Base-by-base conservation (phyloP, 2,329 filamentous ascomycete species). In the Monilinia aucupariae region DNA sequence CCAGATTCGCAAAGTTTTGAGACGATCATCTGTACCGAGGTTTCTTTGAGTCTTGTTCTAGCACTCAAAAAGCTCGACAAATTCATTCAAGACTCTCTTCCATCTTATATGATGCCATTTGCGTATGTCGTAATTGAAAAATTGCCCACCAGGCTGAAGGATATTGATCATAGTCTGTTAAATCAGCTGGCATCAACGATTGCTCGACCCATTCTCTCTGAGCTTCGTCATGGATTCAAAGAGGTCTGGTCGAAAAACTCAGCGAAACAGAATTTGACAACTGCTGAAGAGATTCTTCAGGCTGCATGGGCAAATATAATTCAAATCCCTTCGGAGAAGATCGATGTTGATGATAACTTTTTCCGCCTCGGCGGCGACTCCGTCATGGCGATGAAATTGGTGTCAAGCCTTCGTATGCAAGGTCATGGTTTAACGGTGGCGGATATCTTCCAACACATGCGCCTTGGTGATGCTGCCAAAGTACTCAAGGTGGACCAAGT, bases 81-180 rank as follows among this genome's bases (percentile, higher is more conserved):
- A 61, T 75, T 68, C 37, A 73, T 79, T 25, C 74, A 76, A 55
- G 70, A 73, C 37, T 76, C 79, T 27, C 72, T 82, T n/a, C 77
- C 79, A 3, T 75, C 76, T 4, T 79, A 79, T 64, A 78, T 81
- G 76, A 71, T 79, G n/a, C 79, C 79, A 0, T 77, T 73, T 47
- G 70, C 73, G 0, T 81, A 80, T 61, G 65, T 80, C 9, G 69
- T 77, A 10, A 66, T 81, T 32, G 74, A 78, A 34, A 71, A 71
- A 34, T 50, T 80, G 20, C 76, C 76, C 0, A 61, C 64, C 10
- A 17, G 67, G 1, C 52, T 59, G 12, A 70, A 66, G 6, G 59
- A 73, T 25, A 49, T 74, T 6, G 74, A 78, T 59, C 76, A 75
- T 13, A 74, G 72, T 25, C 22, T 68, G 4, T 39, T 62, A 22